Evolutionary conservation across 2,329 filamentous ascomycete genomes (phyloP).

Genomic region (Arachnopeziza araneosa): DNA sequence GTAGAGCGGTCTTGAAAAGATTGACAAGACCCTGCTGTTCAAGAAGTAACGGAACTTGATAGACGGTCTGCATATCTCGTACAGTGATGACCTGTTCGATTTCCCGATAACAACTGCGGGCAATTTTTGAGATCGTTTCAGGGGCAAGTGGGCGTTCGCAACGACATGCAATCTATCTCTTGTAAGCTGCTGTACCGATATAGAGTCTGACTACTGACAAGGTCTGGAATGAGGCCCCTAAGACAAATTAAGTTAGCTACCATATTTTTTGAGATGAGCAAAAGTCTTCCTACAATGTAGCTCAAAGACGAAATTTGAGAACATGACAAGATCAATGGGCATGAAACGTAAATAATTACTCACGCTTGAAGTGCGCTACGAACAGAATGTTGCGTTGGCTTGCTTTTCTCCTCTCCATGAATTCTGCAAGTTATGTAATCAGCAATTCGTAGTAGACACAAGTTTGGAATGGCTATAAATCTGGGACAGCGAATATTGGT

Average conservation of each 20-base stretch:
- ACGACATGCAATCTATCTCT: constrained; percentile 75
- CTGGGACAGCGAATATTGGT: no score
- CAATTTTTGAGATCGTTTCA: constrained; percentile 78
- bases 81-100: constrained; percentile 83
- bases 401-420: neutral
- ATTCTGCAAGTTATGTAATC: neutral
- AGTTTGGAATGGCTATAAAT: no score
- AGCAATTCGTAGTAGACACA: no score
- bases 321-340: no score
- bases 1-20: constrained; percentile 33
- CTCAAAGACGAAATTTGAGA: no score
- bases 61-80: constrained; percentile 81
- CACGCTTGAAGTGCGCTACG: neutral
- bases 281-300: no score
- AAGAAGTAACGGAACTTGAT: constrained; percentile 91
- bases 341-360: no score
- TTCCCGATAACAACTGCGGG: constrained; percentile 83
- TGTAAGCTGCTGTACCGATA: no score
- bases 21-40: constrained; percentile 74
- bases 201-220: no score
- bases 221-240: no score
- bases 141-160: constrained; percentile 73
- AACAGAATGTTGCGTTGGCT: neutral
- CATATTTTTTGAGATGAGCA: no score
- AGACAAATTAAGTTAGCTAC: no score